phyloP scores from a whole-genome alignment of 306 rosid genomes.

The Carpinus fangiana region DNA sequence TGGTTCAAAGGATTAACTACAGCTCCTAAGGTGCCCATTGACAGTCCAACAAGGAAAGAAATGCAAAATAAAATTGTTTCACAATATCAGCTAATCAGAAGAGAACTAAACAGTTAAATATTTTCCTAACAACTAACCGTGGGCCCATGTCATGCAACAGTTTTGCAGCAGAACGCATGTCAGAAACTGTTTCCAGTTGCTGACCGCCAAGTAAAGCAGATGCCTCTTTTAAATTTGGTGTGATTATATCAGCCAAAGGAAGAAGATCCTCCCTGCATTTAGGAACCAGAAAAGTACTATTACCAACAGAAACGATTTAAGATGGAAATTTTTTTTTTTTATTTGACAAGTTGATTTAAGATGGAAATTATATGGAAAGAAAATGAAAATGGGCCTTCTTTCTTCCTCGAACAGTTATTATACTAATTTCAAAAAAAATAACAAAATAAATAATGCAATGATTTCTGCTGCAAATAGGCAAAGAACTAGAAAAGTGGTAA shows the following conservation, averaged over 20 bases:
- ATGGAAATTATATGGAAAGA: background rate
- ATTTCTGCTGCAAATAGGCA: background rate
- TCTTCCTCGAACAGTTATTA: background rate
- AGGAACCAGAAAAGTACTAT: constrained; percentile 28
- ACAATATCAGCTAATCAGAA: constrained; percentile 12
- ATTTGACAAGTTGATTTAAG: background rate
- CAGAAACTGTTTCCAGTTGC: constrained; percentile 71
- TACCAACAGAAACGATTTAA: background rate
- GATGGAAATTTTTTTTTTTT: background rate
- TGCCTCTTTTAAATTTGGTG: constrained; percentile 93
- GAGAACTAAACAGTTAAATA: constrained; percentile 15
- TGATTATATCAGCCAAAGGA: constrained; percentile 82
- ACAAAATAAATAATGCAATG: background rate
- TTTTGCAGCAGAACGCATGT: constrained; percentile 86
- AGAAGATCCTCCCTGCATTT: constrained; percentile 79
- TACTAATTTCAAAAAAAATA: background rate
- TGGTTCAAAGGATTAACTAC: background rate
- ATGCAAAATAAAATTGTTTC: constrained; percentile 1
- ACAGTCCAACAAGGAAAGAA: background rate
- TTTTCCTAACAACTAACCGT: constrained; percentile 48
- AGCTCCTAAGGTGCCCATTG: background rate
- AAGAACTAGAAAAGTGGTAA: background rate
- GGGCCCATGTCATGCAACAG: constrained; percentile 77
- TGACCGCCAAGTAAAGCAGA: constrained; percentile 71
- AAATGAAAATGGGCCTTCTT: constrained; percentile 3